Conservation (phyloP, 2,329 filamentous ascomycete genomes). For the Plenodomus lindquistii region DNA sequence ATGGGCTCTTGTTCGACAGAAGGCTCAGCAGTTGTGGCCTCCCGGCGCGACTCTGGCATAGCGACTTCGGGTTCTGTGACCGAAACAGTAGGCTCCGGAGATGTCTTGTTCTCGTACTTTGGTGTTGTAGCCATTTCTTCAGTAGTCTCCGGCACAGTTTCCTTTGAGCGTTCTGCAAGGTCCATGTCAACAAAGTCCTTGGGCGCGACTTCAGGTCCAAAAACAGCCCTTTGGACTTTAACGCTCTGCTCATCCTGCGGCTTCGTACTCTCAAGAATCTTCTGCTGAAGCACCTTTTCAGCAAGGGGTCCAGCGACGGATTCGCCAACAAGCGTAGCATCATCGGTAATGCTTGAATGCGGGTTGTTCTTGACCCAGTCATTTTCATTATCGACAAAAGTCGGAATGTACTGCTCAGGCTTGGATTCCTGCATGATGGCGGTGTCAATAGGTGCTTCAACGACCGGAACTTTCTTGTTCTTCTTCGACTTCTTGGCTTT, state of each 20-base stretch:
- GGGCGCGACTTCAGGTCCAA: slow-evolving; percentile 2
- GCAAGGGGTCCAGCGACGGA: slow-evolving; percentile 11
- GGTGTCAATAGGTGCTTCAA: slow-evolving; percentile 3
- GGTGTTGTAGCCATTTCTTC: neutral
- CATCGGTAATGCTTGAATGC: slow-evolving; percentile 32
- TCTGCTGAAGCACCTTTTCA: slow-evolving; percentile 29
- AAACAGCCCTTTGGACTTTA: slow-evolving; percentile 17
- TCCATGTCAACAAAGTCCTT: neutral
- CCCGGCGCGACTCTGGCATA: neutral
- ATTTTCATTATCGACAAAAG: slow-evolving; percentile 37
- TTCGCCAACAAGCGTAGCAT: slow-evolving; percentile 39
- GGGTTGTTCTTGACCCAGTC: slow-evolving; percentile 33
- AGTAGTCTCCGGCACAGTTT: neutral
- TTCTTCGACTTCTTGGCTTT: slow-evolving; percentile 33
- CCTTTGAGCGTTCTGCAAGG: neutral
- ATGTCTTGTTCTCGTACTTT: neutral
- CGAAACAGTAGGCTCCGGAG: slow-evolving; percentile 8
- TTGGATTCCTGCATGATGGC: slow-evolving; percentile 7
- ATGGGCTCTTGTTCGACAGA: neutral
- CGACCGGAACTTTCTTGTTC: slow-evolving; percentile 30
- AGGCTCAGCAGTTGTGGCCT: neutral
- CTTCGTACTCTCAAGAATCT: slow-evolving; percentile 32
- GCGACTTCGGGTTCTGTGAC: slow-evolving; percentile 9
- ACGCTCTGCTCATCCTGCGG: slow-evolving; percentile 14
- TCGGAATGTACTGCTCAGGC: slow-evolving; percentile 22